phyloP scores from a whole-genome alignment of 2,329 filamentous ascomycete genomes.

The Fusarium stilboides region DNA sequence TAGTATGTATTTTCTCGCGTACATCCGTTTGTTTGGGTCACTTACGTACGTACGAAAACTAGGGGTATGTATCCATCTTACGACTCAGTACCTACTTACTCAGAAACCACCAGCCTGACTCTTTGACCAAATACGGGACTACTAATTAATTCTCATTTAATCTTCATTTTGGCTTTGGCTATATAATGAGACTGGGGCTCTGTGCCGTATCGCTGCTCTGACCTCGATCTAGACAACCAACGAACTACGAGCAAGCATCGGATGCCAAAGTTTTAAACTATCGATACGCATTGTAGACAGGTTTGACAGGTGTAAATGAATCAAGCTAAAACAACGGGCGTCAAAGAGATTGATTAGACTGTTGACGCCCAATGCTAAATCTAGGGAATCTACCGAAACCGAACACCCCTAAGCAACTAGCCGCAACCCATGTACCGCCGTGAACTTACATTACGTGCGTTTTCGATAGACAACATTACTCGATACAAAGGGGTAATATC shows the following conservation, averaged over 20 bases:
- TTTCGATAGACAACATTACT: constrained; percentile 21
- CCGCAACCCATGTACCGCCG: constrained; percentile 24
- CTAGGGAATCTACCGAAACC: constrained; percentile 31
- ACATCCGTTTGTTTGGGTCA: constrained; percentile 29
- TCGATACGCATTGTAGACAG: constrained; percentile 17
- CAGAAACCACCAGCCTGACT: constrained; percentile 1
- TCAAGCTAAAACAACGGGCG: constrained; percentile 18
- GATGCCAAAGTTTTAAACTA: constrained; percentile 20
- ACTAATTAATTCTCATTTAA: too few species aligned
- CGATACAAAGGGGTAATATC: constrained; percentile 37
- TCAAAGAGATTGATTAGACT: neutral
- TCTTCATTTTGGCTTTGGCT: constrained; percentile 1
- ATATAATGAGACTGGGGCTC: constrained; percentile 4
- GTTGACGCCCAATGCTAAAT: constrained; percentile 18
- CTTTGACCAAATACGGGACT: neutral
- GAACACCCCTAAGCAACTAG: constrained; percentile 22
- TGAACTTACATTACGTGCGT: constrained; percentile 12
- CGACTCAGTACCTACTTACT: constrained; percentile 33
- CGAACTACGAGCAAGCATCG: neutral
- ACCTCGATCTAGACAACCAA: neutral
- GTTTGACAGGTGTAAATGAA: constrained; percentile 34
- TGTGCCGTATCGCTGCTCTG: neutral
- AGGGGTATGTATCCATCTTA: constrained; percentile 19
- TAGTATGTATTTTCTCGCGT: constrained; percentile 32
- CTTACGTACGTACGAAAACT: constrained; percentile 1